Evolutionary conservation across 768 basidiomycete genomes (phyloP).

Genomic region (Suillus ampliporus): DNA sequence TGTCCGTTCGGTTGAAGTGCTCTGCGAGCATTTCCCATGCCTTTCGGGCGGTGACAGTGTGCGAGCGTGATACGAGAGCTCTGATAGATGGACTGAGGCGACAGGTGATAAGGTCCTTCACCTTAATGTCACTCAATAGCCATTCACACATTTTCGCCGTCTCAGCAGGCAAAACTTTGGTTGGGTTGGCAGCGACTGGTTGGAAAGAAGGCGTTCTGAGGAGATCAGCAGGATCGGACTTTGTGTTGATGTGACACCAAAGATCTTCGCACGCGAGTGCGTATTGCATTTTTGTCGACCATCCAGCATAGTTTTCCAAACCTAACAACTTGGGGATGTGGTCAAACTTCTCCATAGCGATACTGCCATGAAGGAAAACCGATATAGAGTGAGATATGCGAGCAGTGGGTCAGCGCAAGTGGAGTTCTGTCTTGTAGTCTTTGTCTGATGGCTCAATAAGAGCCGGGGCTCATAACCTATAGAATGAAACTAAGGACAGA

Average conservation of each 20-base stretch:
- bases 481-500: too few species aligned
- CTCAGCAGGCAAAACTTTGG: background rate
- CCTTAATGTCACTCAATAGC: background rate
- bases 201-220: background rate
- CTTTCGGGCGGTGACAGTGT: background rate
- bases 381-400: too few species aligned
- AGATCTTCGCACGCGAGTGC: constrained; percentile 1
- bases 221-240: background rate
- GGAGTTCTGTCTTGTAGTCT: too few species aligned
- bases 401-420: too few species aligned
- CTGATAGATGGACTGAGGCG: background rate
- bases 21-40: background rate
- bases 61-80: background rate
- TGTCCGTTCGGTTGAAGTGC: background rate
- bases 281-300: background rate
- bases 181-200: background rate
- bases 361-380: too few species aligned
- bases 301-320: background rate
- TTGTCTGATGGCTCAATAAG: too few species aligned
- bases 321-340: constrained; percentile 16
- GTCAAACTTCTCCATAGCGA: constrained; percentile 14
- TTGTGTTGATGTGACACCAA: constrained; percentile 8
- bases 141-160: background rate
- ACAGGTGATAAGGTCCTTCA: background rate
- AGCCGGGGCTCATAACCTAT: too few species aligned